Evolutionary conservation across 441 rosid genomes (phyloP), one percentile per base, ranked within the genome.

Genomic region (Melastoma candidum): DNA sequence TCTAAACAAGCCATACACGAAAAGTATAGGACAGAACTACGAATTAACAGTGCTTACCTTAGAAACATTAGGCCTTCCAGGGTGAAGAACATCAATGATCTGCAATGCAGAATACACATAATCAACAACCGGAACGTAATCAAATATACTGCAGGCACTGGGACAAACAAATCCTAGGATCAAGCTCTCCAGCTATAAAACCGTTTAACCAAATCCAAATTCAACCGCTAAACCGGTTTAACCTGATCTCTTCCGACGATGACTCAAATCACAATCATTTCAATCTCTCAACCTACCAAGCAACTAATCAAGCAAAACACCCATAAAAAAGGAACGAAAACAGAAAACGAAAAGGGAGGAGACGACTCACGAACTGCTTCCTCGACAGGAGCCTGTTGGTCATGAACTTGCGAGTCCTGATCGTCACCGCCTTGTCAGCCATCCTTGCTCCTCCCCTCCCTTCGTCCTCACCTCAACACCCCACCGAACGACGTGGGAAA

Each of bases 381-480:
- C 95, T 80, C 48, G 93, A 73, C 39, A 86, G 95, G 44, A 89
- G 90, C 54, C 95, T 75, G 69, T 89, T 89, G 26, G 97, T 86
- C 95, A 86, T 86, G 72, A 89, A 86, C 74, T 86, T 89, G 58
- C 97, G 71, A 29, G 90, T 86, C 25, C 93, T 74, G 24, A 89
- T 80, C 0, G 93, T 89, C 4, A 83, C 86, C 12, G 90, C 95
- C 78, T 89, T 86, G 57, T 89, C 95, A 63, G 93, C 81, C 97
- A 89, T 89, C 53, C 61, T 61, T 72, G 46, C 26, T 27, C 53
- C 13, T 8, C 9, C 11, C 0, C 12, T 17, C 4, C 53, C 11
- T 50, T 17, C 22, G 22, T 29, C 36, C 36, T 29, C 3, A 29
- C 7, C 3, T 29, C 36, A 29, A 29, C 36, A 7, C 3, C 7